These are phyloP conservation scores for Brassica balearica DNA, from an alignment of 441 rosid genomes.

Conservation along the genomic window DNA sequence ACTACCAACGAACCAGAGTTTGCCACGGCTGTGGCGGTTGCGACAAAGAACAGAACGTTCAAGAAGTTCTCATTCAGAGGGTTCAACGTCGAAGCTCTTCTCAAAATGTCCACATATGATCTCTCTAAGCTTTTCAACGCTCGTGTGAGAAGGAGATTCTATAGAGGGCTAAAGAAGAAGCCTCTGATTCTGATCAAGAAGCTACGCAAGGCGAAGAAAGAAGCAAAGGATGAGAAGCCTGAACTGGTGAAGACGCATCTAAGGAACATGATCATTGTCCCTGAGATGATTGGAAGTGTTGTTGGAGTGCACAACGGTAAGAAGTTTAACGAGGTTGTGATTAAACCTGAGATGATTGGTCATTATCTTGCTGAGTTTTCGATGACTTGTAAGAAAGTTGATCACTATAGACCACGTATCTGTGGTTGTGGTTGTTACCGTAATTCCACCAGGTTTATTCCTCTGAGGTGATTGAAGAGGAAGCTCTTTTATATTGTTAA, in stretches of 20 bases:
- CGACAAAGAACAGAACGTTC: slow-evolving; percentile 75
- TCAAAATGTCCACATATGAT: slow-evolving; percentile 71
- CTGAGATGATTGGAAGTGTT: slow-evolving; percentile 86
- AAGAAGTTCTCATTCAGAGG: slow-evolving; percentile 85
- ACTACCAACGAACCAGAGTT: slow-evolving; percentile 54
- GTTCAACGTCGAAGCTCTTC: slow-evolving; percentile 72
- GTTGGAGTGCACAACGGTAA: slow-evolving; percentile 81
- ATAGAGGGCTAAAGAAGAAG: slow-evolving; percentile 68
- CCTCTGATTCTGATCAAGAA: slow-evolving; percentile 72
- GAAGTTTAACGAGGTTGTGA: slow-evolving; percentile 75
- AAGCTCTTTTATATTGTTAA: too few species aligned
- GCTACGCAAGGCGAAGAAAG: slow-evolving; percentile 64
- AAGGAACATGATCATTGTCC: slow-evolving; percentile 78
- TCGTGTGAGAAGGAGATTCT: slow-evolving; percentile 74
- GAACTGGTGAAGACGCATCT: slow-evolving; percentile 77
- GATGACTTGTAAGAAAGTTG: slow-evolving; percentile 75
- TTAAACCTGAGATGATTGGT: slow-evolving; percentile 89
- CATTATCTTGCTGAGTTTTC: slow-evolving; percentile 90
- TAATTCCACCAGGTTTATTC: slow-evolving; percentile 76
- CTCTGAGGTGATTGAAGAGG: slow-evolving; percentile 53
- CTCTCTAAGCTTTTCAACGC: slow-evolving; percentile 72
- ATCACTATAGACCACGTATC: slow-evolving; percentile 72
- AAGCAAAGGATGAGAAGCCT: slow-evolving; percentile 45
- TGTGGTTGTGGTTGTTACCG: slow-evolving; percentile 55
- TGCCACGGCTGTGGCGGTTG: slow-evolving; percentile 52